phyloP scores from a whole-genome alignment of 208 protist genomes.

The Polymyxa betae region DNA sequence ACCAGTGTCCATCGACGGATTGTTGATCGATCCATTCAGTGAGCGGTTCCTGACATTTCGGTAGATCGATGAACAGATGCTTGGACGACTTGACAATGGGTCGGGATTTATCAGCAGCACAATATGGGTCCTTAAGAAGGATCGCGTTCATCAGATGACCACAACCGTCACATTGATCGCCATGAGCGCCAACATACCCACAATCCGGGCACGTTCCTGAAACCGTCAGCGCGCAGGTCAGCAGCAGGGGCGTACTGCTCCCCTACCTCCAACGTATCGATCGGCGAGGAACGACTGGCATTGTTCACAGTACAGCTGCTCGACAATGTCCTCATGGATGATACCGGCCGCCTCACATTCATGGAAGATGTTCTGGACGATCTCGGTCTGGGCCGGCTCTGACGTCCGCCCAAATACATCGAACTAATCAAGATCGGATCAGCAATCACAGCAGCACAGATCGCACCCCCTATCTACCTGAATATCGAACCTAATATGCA shows the following conservation, averaged over 20 bases:
- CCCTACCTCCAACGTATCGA: conserved; percentile 74
- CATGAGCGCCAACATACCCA: conserved; percentile 74
- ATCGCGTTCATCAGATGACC: conserved; percentile 72
- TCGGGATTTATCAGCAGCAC: background rate
- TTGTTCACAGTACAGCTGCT: conserved; percentile 75
- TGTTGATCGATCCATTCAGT: conserved; percentile 65
- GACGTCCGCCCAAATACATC: conserved; percentile 82
- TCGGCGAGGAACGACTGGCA: conserved; percentile 77
- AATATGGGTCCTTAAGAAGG: conserved; percentile 73
- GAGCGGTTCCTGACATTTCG: conserved; percentile 65
- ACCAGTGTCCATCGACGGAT: conserved; percentile 64
- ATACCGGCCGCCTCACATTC: conserved; percentile 69
- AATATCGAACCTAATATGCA: no score
- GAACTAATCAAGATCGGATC: no score
- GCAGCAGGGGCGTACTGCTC: conserved; percentile 53
- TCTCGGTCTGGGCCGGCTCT: conserved; percentile 75
- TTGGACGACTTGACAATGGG: conserved; percentile 63
- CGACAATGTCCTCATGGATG: conserved; percentile 65
- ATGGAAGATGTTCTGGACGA: conserved; percentile 80
- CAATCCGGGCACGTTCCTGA: conserved; percentile 75
- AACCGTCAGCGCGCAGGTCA: conserved; percentile 53
- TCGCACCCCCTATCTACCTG: no score
- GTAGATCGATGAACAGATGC: conserved; percentile 76
- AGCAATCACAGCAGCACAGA: no score
- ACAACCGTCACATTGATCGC: conserved; percentile 84